Evolutionary conservation across 768 basidiomycete genomes (phyloP).

Genomic region (Suillus luteus): DNA sequence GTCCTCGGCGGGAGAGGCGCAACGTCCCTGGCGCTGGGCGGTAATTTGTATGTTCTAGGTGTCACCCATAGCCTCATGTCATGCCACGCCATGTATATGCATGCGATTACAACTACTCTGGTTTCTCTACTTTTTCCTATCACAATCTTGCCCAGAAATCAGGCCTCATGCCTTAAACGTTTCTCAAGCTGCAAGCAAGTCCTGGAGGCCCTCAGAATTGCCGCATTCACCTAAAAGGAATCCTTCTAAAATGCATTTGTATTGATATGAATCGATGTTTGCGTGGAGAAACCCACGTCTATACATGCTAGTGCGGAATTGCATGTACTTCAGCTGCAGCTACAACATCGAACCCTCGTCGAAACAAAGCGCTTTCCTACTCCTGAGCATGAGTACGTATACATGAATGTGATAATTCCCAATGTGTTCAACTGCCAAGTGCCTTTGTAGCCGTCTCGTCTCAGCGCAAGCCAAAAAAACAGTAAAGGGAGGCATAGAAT

Average conservation of each 20-base stretch:
- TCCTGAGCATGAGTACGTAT: not conserved
- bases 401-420: not conserved
- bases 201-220: not conserved
- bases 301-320: not conserved
- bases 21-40: constrained; percentile 81
- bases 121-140: constrained; percentile 1
- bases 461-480: not conserved
- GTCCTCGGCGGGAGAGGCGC: constrained; percentile 75
- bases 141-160: not conserved
- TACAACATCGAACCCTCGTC: not conserved
- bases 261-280: not conserved
- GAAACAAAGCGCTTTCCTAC: not conserved
- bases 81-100: constrained; percentile 21
- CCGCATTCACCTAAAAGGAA: not conserved
- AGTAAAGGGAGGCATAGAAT: not conserved
- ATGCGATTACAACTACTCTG: constrained; percentile 8
- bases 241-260: not conserved
- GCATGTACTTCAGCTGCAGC: not conserved
- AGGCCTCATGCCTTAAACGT: no score
- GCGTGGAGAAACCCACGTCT: not conserved
- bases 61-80: constrained; percentile 10
- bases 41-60: constrained; percentile 26
- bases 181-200: not conserved
- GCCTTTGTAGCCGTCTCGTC: not conserved
- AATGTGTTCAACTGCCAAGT: not conserved